Percentiles rank a stretch among this genome's conserved stretches.
Evolutionary conservation across 1,139 yeast species (phyloP).

Genomic region (Yamadazyma triangularis): DNA sequence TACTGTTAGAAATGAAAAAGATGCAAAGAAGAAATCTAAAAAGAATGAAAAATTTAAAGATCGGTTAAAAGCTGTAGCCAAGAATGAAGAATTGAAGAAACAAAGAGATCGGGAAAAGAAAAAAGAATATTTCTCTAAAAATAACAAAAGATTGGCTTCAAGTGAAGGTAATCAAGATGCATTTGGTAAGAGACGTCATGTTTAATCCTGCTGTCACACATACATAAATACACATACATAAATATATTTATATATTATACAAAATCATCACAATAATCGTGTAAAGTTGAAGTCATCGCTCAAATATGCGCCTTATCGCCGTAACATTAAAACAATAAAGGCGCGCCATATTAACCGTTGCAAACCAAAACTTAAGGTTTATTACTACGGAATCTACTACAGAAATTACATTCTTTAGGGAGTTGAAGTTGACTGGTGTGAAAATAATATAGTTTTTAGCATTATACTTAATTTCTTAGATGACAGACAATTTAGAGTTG

Average conservation of each 20-base stretch:
- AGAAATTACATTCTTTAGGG: no score
- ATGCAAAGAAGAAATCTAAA: conserved; percentile 68
- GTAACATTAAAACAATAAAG: no score
- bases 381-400: no score
- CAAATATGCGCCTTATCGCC: no score
- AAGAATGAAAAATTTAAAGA: conserved; percentile 75
- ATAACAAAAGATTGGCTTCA: conserved; percentile 56
- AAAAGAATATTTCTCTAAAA: conserved; percentile 76
- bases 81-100: conserved; percentile 62
- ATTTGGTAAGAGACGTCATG: conserved; percentile 24
- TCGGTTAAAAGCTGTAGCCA: conserved; percentile 68
- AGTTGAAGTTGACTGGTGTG: background rate
- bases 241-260: no score
- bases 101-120: conserved; percentile 82
- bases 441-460: background rate
- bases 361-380: no score
- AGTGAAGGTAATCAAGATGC: conserved; percentile 35
- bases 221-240: no score
- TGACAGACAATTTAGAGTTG: conserved; percentile 22
- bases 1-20: conserved; percentile 83
- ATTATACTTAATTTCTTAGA: background rate
- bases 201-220: no score
- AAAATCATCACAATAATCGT: no score
- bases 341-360: no score
- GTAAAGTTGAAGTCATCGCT: no score